Conservation (phyloP, 23 red algal genomes). For the Chondrus crispus region DNA sequence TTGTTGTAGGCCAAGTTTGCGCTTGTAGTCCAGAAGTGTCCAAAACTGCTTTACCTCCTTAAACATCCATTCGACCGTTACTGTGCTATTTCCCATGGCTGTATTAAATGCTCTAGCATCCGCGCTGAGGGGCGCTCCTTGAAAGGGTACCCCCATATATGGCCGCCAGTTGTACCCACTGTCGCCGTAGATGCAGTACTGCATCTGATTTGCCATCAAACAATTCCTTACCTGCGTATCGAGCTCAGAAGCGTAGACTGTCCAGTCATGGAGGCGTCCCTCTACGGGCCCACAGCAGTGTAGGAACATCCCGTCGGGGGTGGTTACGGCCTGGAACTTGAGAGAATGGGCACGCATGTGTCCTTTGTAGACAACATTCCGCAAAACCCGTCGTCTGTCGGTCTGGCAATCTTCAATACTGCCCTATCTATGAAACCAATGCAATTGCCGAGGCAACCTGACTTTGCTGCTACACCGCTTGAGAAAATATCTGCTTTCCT, state of each 20-base stretch:
- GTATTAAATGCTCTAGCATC: not conserved
- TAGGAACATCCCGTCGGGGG: not conserved
- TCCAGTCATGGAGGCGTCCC: not conserved
- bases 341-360: not conserved
- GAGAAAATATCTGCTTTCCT: not conserved
- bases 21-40: not conserved
- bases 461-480: not conserved
- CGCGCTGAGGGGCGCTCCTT: not conserved
- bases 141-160: not conserved
- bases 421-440: not conserved
- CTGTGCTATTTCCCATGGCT: not conserved
- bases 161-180: not conserved
- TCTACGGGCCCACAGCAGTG: not conserved
- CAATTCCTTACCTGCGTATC: not conserved
- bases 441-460: not conserved
- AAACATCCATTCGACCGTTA: constrained; percentile 5
- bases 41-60: not conserved
- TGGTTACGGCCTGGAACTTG: not conserved
- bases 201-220: not conserved
- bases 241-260: not conserved
- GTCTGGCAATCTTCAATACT: not conserved
- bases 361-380: not conserved
- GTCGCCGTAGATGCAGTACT: not conserved
- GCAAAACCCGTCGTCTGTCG: not conserved
- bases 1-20: not conserved